These are phyloP conservation scores for Peterozyma toletana DNA, from an alignment of 805 yeast genomes.

Conservation along the genomic window DNA sequence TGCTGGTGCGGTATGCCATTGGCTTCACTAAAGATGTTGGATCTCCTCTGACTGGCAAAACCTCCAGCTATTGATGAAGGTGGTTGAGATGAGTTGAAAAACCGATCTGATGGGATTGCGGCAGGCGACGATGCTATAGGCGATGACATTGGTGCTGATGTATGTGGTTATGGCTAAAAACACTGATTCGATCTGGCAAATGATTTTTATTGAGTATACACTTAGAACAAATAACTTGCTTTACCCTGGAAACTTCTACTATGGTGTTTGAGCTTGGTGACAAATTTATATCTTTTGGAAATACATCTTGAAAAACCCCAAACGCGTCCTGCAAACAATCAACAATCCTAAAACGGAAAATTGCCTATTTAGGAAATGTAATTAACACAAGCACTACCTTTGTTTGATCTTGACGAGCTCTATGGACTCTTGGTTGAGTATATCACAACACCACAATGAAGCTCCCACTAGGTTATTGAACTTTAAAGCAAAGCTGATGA, in stretches of 20 bases:
- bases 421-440: constrained; percentile 14
- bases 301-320: too few species aligned
- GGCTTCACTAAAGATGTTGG: constrained; percentile 16
- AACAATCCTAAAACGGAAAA: too few species aligned
- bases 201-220: too few species aligned
- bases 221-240: too few species aligned
- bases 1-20: neutral
- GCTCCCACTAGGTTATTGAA: constrained; percentile 57
- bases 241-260: too few species aligned
- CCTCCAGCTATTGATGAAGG: constrained; percentile 15
- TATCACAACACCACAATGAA: constrained; percentile 53
- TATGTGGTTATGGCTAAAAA: too few species aligned
- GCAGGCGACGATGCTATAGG: constrained; percentile 15
- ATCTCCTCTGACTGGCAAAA: constrained; percentile 8
- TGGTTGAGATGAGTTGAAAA: constrained; percentile 28
- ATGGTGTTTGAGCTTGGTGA: too few species aligned
- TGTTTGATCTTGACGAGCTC: neutral
- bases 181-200: too few species aligned
- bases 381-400: neutral
- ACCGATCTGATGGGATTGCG: constrained; percentile 51
- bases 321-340: too few species aligned
- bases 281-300: too few species aligned
- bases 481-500: constrained; percentile 43
- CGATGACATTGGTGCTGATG: constrained; percentile 3
- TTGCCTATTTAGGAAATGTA: too few species aligned